These are phyloP conservation scores for Hypoxylon sp. DNA, from an alignment of 2,329 filamentous ascomycete genomes.

Conservation along the genomic window DNA sequence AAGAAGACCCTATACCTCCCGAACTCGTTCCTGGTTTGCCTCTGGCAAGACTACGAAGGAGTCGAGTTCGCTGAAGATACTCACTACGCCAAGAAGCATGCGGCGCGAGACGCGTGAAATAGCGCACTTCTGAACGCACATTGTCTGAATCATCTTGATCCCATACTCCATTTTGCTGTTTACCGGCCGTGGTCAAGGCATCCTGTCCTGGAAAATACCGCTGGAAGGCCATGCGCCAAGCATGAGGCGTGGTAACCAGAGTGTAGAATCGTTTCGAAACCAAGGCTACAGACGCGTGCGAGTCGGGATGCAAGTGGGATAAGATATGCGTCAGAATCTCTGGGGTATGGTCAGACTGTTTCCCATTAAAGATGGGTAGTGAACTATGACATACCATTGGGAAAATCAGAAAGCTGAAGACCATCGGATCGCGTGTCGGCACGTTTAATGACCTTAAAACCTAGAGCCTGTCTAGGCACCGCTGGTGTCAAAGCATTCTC, in stretches of 20 bases:
- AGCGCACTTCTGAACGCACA: conserved; percentile 78
- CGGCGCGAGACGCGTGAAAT: conserved; percentile 84
- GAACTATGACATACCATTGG: conserved; percentile 76
- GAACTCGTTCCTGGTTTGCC: conserved; percentile 79
- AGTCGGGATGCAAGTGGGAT: conserved; percentile 88
- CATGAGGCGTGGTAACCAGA: conserved; percentile 90
- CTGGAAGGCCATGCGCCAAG: conserved; percentile 92
- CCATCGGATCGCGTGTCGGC: conserved; percentile 56
- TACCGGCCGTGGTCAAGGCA: conserved; percentile 58
- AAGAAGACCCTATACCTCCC: conserved; percentile 65
- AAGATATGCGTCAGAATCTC: conserved; percentile 93
- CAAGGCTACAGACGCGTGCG: conserved; percentile 83
- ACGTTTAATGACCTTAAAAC: conserved; percentile 69
- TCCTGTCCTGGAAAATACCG: conserved; percentile 88
- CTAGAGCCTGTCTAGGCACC: conserved; percentile 62
- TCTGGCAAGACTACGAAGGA: conserved; percentile 83
- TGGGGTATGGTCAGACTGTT: conserved; percentile 57
- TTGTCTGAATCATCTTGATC: conserved; percentile 64
- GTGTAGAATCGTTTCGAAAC: conserved; percentile 90
- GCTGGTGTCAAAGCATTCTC: conserved; percentile 69
- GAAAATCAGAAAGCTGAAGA: conserved; percentile 70
- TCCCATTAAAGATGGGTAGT: conserved; percentile 32
- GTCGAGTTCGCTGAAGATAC: conserved; percentile 87
- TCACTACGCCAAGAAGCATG: conserved; percentile 96
- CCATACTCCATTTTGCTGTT: conserved; percentile 56